These are phyloP conservation scores for Podaxis sp. DNA, from an alignment of 768 basidiomycete genomes.

Conservation along the genomic window DNA sequence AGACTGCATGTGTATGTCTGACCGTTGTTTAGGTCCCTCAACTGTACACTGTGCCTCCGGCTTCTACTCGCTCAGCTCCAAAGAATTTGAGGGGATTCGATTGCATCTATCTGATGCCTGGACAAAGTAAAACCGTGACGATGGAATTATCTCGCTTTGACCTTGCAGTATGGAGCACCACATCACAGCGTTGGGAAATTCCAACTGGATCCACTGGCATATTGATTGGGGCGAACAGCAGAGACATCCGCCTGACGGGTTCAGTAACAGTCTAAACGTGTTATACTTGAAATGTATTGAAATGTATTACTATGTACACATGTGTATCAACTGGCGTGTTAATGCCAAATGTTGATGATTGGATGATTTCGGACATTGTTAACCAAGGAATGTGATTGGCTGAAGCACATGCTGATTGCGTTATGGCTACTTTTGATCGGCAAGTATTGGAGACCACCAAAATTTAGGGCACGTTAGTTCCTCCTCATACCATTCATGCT, in stretches of 20 bases:
- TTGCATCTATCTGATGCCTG: slow-evolving; percentile 38
- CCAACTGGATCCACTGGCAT: slow-evolving; percentile 44
- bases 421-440: not conserved
- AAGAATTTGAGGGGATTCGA: slow-evolving; percentile 54
- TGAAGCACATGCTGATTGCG: not conserved
- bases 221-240: slow-evolving; percentile 45
- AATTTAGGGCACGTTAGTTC: not conserved
- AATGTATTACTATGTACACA: not conserved
- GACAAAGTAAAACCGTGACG: slow-evolving; percentile 41
- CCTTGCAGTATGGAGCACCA: slow-evolving; percentile 52
- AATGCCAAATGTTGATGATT: not conserved
- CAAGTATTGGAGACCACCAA: not conserved
- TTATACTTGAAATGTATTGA: not conserved
- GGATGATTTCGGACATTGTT: not conserved
- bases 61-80: slow-evolving; percentile 44
- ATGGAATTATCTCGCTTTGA: slow-evolving; percentile 46
- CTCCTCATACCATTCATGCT: slow-evolving; percentile 19
- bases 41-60: slow-evolving; percentile 47
- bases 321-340: not conserved
- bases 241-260: slow-evolving; percentile 42
- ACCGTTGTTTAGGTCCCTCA: slow-evolving; percentile 41
- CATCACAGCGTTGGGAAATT: slow-evolving; percentile 49
- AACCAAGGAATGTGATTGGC: not conserved
- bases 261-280: slow-evolving; percentile 28
- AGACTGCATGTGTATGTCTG: not conserved